Percentiles rank a stretch among this genome's conserved stretches.
These are phyloP conservation scores for Kwoniella heveanensis DNA, from an alignment of 768 basidiomycete species.

Conservation along the genomic window DNA sequence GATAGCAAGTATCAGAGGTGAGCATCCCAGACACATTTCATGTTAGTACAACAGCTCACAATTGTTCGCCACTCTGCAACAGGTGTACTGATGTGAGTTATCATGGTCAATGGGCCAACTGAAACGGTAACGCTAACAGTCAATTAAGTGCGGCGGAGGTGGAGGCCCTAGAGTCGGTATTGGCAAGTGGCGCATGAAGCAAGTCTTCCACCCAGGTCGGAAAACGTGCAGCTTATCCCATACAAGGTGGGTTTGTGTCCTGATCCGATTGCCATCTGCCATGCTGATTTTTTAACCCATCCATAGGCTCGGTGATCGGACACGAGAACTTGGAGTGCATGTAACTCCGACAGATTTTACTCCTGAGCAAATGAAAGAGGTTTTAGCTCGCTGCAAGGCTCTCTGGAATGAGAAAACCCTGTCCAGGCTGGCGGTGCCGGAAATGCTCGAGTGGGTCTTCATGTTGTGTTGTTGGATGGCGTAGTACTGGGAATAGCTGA, in stretches of 20 bases:
- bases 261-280: not conserved
- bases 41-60: not conserved
- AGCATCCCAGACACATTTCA: constrained; percentile 6
- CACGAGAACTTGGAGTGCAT: constrained; percentile 49
- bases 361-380: constrained; percentile 47
- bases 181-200: constrained; percentile 56
- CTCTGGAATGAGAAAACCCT: constrained; percentile 53
- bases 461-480: not conserved
- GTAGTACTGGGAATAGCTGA: not conserved
- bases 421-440: constrained; percentile 49
- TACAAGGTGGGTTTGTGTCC: constrained; percentile 35
- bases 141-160: constrained; percentile 51
- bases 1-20: constrained; percentile 51
- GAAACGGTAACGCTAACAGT: not conserved
- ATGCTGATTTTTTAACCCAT: constrained; percentile 9
- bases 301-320: constrained; percentile 45
- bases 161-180: constrained; percentile 54
- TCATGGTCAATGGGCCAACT: not conserved
- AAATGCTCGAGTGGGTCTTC: constrained; percentile 50
- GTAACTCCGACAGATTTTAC: constrained; percentile 49
- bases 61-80: not conserved
- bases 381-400: constrained; percentile 42
- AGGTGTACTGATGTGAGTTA: constrained; percentile 29
- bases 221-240: constrained; percentile 55
- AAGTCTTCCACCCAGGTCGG: constrained; percentile 53